phyloP scores from a whole-genome alignment of 768 basidiomycete genomes.

The Tylopilus rubrobrunneus region DNA sequence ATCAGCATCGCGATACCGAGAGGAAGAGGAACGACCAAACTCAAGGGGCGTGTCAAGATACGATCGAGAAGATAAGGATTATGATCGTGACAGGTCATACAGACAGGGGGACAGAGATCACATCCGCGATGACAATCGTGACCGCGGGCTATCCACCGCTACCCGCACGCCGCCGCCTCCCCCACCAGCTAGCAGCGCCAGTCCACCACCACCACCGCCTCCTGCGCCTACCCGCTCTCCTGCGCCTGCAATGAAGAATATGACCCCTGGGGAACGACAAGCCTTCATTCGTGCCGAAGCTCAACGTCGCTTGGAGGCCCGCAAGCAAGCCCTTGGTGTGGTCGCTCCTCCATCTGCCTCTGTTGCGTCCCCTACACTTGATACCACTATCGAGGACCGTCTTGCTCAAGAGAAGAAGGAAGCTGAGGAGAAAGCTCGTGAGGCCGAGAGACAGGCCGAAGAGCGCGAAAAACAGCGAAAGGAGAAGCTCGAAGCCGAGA shows the following conservation, averaged over 20 bases:
- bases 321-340: slow-evolving; percentile 83
- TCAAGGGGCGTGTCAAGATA: slow-evolving; percentile 40
- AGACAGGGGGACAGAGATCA: slow-evolving; percentile 30
- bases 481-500: slow-evolving; percentile 74
- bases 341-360: slow-evolving; percentile 35
- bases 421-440: slow-evolving; percentile 78
- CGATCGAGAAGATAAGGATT: slow-evolving; percentile 38
- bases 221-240: slow-evolving; percentile 55
- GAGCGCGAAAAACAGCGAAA: slow-evolving; percentile 70
- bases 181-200: slow-evolving; percentile 34
- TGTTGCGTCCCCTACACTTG: slow-evolving; percentile 51
- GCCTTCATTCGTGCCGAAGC: slow-evolving; percentile 80
- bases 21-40: slow-evolving; percentile 52
- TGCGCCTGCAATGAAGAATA: slow-evolving; percentile 58
- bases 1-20: slow-evolving; percentile 31
- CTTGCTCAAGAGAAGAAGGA: slow-evolving; percentile 85
- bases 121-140: slow-evolving; percentile 25
- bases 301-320: slow-evolving; percentile 74
- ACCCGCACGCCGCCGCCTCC: slow-evolving; percentile 48
- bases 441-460: slow-evolving; percentile 78
- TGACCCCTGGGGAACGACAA: slow-evolving; percentile 81
- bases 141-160: slow-evolving; percentile 34
- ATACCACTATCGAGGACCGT: slow-evolving; percentile 80
- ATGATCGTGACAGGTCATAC: slow-evolving; percentile 27
- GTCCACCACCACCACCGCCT: slow-evolving; percentile 39